phyloP scores from a whole-genome alignment of 768 basidiomycete species.

The Cystoderma amianthinum region DNA sequence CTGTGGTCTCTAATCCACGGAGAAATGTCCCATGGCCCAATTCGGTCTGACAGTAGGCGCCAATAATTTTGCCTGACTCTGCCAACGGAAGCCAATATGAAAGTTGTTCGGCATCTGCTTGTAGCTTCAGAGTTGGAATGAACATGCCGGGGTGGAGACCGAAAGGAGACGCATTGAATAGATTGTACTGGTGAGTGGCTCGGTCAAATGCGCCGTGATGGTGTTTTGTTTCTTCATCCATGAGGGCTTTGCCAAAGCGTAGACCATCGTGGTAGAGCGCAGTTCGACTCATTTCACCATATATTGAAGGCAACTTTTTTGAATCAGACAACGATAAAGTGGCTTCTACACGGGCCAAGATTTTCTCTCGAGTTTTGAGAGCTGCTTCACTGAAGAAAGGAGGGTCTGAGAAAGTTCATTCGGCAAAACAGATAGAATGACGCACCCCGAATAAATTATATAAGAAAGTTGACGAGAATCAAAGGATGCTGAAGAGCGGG shows the following conservation, averaged over 20 bases:
- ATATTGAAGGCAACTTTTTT: slow-evolving; percentile 7
- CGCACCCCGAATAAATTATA: neutral
- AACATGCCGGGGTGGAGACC: slow-evolving; percentile 17
- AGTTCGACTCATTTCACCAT: slow-evolving; percentile 12
- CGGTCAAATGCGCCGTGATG: slow-evolving; percentile 9
- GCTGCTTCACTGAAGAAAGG: neutral
- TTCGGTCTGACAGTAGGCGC: slow-evolving; percentile 18
- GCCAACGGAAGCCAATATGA: slow-evolving; percentile 15
- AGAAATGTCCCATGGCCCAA: slow-evolving; percentile 19
- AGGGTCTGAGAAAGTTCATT: no score
- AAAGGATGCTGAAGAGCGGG: neutral
- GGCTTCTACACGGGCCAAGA: slow-evolving; percentile 9
- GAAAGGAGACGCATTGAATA: slow-evolving; percentile 16
- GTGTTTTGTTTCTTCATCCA: slow-evolving; percentile 12
- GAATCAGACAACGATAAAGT: slow-evolving; percentile 7
- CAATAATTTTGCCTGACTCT: slow-evolving; percentile 13
- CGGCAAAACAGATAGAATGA: no score
- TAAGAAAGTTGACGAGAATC: neutral
- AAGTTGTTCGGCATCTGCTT: slow-evolving; percentile 14
- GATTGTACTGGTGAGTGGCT: slow-evolving; percentile 8
- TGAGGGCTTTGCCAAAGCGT: slow-evolving; percentile 10
- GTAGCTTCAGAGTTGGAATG: slow-evolving; percentile 13
- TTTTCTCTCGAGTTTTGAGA: neutral
- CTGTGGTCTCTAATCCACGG: slow-evolving; percentile 18
- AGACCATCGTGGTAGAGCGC: slow-evolving; percentile 15